These are phyloP conservation scores for Verruconis gallopava DNA, from an alignment of 2,329 filamentous ascomycete genomes.

Conservation along the genomic window DNA sequence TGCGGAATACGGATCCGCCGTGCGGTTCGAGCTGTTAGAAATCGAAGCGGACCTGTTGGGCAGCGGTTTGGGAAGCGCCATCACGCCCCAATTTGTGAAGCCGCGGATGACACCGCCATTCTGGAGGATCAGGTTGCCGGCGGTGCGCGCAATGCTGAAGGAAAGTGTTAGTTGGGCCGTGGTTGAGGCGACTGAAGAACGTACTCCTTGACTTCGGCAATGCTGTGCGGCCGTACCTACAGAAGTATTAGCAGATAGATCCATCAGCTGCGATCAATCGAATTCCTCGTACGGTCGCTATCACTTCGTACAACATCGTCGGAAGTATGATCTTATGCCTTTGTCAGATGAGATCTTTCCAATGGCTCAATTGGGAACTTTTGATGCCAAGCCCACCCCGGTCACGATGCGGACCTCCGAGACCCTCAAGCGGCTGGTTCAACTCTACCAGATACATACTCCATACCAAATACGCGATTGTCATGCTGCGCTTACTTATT, in stretches of 20 bases:
- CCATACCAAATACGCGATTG: too few species aligned
- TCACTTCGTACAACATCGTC: constrained; percentile 92
- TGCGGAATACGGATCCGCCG: constrained; percentile 42
- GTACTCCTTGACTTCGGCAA: constrained; percentile 92
- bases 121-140: constrained; percentile 70
- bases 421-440: too few species aligned
- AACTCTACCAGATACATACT: too few species aligned
- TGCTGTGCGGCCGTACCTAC: constrained; percentile 82
- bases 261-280: too few species aligned
- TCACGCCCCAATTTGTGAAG: constrained; percentile 90
- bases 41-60: not conserved
- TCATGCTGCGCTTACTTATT: too few species aligned
- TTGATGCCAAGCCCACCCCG: not conserved
- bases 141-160: constrained; percentile 69
- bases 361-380: not conserved
- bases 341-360: not conserved
- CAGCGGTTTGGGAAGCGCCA: constrained; percentile 69
- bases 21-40: constrained; percentile 59
- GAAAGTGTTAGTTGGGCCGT: constrained; percentile 9
- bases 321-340: not conserved
- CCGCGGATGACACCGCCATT: constrained; percentile 83
- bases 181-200: constrained; percentile 19
- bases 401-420: too few species aligned
- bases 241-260: not conserved
- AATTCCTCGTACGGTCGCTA: constrained; percentile 66